These are phyloP conservation scores for Saccharum hybrid DNA, from an alignment of 202 grass and related monocot species.

Conservation along the genomic window DNA sequence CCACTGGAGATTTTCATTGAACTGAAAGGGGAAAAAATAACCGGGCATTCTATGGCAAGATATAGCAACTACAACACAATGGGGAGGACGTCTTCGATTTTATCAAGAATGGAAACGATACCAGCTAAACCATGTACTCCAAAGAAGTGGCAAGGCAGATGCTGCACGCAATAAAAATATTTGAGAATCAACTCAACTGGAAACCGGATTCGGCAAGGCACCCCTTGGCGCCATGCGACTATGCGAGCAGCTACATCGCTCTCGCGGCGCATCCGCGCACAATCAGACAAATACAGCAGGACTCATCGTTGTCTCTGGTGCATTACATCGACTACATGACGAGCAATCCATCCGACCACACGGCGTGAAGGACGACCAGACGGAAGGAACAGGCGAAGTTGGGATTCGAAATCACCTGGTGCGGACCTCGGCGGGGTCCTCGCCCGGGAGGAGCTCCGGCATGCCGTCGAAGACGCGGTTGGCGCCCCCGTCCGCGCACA, in stretches of 20 bases:
- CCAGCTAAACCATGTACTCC: not conserved
- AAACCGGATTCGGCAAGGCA: constrained; percentile 3
- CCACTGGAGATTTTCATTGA: not conserved
- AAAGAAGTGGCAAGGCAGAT: not conserved
- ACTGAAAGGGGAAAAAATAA: not conserved
- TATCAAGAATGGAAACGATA: not conserved
- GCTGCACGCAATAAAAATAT: not conserved
- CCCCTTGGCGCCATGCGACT: not conserved
- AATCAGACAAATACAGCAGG: not conserved
- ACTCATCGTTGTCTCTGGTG: too few relatives aligned
- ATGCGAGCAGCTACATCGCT: not conserved
- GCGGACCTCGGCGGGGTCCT: constrained; percentile 67
- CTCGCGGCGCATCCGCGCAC: not conserved
- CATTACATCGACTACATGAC: too few relatives aligned
- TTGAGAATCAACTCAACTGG: not conserved
- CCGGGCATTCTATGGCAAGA: not conserved
- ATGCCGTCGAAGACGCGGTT: constrained; percentile 82
- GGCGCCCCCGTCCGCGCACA: constrained; percentile 91
- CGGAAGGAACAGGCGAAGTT: not conserved
- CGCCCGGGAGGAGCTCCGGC: constrained; percentile 61
- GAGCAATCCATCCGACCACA: too few relatives aligned
- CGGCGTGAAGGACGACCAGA: not conserved
- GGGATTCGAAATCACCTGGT: constrained; percentile 48
- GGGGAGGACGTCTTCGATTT: not conserved
- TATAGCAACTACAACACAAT: not conserved